Evolutionary conservation across 345 rosid species (phyloP).

Genomic region (Microcos paniculata): DNA sequence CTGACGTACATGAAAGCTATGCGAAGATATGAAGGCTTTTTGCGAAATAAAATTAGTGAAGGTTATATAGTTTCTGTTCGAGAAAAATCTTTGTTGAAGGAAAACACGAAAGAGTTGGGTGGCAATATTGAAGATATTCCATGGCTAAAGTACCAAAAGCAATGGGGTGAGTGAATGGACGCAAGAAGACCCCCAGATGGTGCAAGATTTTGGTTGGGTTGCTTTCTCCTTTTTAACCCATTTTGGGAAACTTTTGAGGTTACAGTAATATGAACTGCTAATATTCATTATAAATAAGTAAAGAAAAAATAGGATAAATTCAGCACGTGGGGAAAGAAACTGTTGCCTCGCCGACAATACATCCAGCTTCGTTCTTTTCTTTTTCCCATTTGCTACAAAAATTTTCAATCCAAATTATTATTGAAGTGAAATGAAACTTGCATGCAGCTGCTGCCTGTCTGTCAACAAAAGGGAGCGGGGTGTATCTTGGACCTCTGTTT

Average conservation of each 20-base stretch:
- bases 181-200: not conserved
- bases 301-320: not conserved
- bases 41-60: too few relatives aligned
- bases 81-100: too few relatives aligned
- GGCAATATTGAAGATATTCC: too few relatives aligned
- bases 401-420: constrained; percentile 17
- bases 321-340: not conserved
- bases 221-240: not conserved
- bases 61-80: too few relatives aligned
- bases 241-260: not conserved
- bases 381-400: not conserved
- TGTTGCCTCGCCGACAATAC: constrained; percentile 14
- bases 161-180: not conserved
- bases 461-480: constrained; percentile 1
- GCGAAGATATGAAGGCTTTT: too few relatives aligned
- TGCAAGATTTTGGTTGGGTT: not conserved
- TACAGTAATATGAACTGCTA: not conserved
- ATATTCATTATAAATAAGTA: too few relatives aligned
- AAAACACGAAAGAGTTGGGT: not conserved
- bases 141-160: not conserved
- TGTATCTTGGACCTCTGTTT: not conserved
- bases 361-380: not conserved
- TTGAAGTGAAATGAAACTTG: not conserved
- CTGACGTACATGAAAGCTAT: too few relatives aligned
- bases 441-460: not conserved